Percentiles rank a stretch among this genome's conserved stretches.
These are phyloP conservation scores for Discostella stelligeroides DNA, from an alignment of 108 stramenopile genomes.

Conservation along the genomic window DNA sequence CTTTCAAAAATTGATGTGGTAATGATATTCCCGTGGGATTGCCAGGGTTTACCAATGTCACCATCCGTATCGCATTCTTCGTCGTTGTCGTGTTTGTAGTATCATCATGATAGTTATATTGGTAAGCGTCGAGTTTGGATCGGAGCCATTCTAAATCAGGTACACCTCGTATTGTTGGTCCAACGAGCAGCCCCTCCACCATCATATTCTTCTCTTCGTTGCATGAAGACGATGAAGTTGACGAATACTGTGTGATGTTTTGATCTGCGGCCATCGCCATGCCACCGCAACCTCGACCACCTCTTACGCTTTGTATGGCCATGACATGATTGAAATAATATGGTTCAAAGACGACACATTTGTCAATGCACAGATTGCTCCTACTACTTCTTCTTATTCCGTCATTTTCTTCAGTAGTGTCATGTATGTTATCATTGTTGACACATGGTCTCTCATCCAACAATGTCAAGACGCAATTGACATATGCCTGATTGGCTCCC, in stretches of 20 bases:
- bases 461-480: conserved; percentile 84
- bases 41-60: conserved; percentile 91
- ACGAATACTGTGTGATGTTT: conserved; percentile 18
- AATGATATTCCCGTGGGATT: conserved; percentile 91
- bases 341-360: conserved; percentile 83
- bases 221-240: too few species aligned
- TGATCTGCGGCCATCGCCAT: neutral
- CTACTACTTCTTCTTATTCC: conserved; percentile 31
- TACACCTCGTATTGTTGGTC: conserved; percentile 58
- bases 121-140: conserved; percentile 43
- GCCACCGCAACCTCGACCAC: conserved; percentile 14
- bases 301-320: conserved; percentile 57
- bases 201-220: neutral
- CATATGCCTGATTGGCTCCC: conserved; percentile 95
- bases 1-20: conserved; percentile 55
- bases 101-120: neutral
- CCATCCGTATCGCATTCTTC: conserved; percentile 62
- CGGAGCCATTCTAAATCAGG: conserved; percentile 67
- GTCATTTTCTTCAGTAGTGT: neutral
- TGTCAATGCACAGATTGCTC: conserved; percentile 26
- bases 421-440: neutral
- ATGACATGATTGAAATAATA: conserved; percentile 97
- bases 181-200: conserved; percentile 62
- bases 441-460: conserved; percentile 42
- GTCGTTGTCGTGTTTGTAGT: conserved; percentile 6